Evolutionary conservation across 2,329 filamentous ascomycete genomes (phyloP).

Genomic region (Leptoxyphium fumago): DNA sequence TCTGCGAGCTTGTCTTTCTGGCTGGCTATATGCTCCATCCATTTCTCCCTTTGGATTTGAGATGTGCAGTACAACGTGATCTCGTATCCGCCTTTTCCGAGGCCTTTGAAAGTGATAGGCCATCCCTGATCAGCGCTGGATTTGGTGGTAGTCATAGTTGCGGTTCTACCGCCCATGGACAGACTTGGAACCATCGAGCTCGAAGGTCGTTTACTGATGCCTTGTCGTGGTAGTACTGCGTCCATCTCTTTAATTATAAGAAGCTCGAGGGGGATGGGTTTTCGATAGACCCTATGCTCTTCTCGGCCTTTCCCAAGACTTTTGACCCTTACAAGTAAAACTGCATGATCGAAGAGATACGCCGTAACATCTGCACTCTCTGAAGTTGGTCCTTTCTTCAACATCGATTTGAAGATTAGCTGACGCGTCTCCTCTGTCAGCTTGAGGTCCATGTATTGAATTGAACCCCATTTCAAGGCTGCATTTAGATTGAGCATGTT

Average conservation of each 20-base stretch:
- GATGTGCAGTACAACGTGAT: slow-evolving; percentile 77
- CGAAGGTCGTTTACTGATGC: slow-evolving; percentile 71
- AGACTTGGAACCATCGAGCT: slow-evolving; percentile 61
- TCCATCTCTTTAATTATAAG: slow-evolving; percentile 95
- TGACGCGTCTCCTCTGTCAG: slow-evolving; percentile 87
- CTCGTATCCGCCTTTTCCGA: slow-evolving; percentile 92
- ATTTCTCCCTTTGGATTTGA: slow-evolving; percentile 79
- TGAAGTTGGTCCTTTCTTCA: slow-evolving; percentile 87
- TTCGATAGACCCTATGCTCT: slow-evolving; percentile 86
- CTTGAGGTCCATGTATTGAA: slow-evolving; percentile 85
- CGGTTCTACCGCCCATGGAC: slow-evolving; percentile 24
- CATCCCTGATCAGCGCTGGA: slow-evolving; percentile 55
- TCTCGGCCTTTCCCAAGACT: slow-evolving; percentile 73
- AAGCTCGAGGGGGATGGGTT: slow-evolving; percentile 87
- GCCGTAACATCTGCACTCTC: slow-evolving; percentile 72
- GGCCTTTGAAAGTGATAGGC: slow-evolving; percentile 89
- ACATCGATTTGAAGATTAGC: slow-evolving; percentile 80
- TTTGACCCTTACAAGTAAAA: slow-evolving; percentile 82
- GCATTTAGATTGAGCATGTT: slow-evolving; percentile 85
- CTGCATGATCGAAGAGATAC: slow-evolving; percentile 91
- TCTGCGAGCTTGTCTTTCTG: slow-evolving; percentile 79
- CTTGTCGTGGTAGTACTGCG: slow-evolving; percentile 70
- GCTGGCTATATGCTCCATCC: slow-evolving; percentile 87
- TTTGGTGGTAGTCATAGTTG: slow-evolving; percentile 30
- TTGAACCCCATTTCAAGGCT: slow-evolving; percentile 77